Base-by-base conservation (phyloP, 2,329 filamentous ascomycete genomes). In the Gaeumannomyces sp. region DNA sequence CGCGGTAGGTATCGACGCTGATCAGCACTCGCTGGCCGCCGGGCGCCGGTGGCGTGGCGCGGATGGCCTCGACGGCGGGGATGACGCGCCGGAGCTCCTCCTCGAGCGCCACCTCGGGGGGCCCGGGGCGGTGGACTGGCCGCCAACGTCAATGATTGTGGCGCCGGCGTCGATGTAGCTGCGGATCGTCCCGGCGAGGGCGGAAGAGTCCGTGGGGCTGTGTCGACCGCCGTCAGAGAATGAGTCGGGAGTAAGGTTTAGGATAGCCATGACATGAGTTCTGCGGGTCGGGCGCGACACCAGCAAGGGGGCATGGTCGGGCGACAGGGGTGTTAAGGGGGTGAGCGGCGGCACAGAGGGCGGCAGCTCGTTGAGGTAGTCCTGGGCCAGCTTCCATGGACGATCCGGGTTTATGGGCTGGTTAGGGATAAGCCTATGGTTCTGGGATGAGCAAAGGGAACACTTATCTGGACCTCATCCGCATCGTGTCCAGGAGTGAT, bases 201-300 rank as follows among this genome's bases (percentile, higher is more conserved):
- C 70, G 29, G 75, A 67, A 1, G 78, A 67, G 67, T 85, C 16
- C 77, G 72, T 29, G 1, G 79, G 72, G 59, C 78, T 77, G 74
- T 93, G 85, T 11, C 80, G 72, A 11, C 93, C 93, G 64, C 93
- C 94, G 73, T 98, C 93, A 1, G 94, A 98, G 79, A 99, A 99
- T 13, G 94, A 98, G 77, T 99, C 94, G 0, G 94, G 94, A 0
- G 95, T 98, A 63, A 96, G 79, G 76, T 99, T 99, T 60, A 98
- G 81, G 68, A 99, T 96, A 64, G 91, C 91, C 95, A 99, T 99
- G 69, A 97, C 78, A 60, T 87, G 86, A 0, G 94, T 97, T 64
- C 79, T 81, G 61, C 88, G 84, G 60, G 82, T 80, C 8, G 82
- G 77, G 38, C 80, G 77, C 35, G 86, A 77, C 25, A 90, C 82